A percentile compares a stretch with the other conserved stretches of the same genome.
Evolutionary conservation across 371 early-diverging fungal species (phyloP).

Genomic region (Mortierella sp.): DNA sequence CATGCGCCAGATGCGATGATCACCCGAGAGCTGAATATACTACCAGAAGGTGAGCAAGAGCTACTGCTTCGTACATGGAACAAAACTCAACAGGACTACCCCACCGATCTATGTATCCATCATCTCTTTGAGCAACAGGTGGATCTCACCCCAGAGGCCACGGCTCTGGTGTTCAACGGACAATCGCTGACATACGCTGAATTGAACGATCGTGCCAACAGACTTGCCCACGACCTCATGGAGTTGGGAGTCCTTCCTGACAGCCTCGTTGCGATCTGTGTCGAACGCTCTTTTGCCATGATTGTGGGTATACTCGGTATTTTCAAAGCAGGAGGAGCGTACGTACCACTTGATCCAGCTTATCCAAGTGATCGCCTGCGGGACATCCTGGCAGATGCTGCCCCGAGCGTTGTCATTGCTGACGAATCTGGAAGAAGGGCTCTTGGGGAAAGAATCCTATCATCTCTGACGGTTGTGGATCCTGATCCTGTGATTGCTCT

Average conservation of each 20-base stretch:
- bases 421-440: background rate
- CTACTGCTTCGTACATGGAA: constrained; percentile 25
- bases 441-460: background rate
- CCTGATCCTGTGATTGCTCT: too few species aligned
- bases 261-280: constrained; percentile 14
- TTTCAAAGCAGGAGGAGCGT: constrained; percentile 29
- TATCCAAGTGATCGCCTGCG: constrained; percentile 3
- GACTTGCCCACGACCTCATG: constrained; percentile 18
- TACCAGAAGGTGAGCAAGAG: too few species aligned
- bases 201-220: constrained; percentile 14
- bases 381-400: background rate
- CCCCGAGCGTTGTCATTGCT: background rate
- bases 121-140: constrained; percentile 16
- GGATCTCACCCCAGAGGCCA: constrained; percentile 14
- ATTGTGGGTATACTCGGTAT: constrained; percentile 10
- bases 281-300: constrained; percentile 22
- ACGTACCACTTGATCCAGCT: constrained; percentile 25
- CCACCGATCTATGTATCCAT: constrained; percentile 1
- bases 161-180: constrained; percentile 22
- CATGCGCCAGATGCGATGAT: background rate
- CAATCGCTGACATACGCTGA: constrained; percentile 20
- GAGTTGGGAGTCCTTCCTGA: constrained; percentile 13
- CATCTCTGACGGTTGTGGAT: background rate
- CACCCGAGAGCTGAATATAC: too few species aligned
- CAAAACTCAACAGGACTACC: background rate